Base-by-base conservation (phyloP, 106 monocot species). In the Chionographis japonica region DNA sequence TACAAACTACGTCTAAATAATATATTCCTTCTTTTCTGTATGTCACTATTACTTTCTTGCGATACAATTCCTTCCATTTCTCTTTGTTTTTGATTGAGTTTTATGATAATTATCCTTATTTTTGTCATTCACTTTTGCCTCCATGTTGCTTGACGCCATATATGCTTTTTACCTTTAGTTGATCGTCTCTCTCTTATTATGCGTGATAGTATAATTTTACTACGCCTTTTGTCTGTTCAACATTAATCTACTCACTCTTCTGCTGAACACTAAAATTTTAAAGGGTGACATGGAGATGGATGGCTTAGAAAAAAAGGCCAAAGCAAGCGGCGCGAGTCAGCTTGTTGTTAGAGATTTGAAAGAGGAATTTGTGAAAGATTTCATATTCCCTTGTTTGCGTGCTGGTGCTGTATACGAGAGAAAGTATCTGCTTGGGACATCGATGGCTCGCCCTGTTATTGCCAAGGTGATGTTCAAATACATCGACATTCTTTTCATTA, bases 371-470 rank as follows among this genome's bases (percentile, higher is more conserved):
- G 97, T 98, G 14, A 83, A 58, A 65, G 89, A 98, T 69, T 98
- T 69, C 61, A 87, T 98, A 63, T 98, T 71, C 46, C 97, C 97
- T 35, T 92, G 97, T 73, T 68, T 98, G 68, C 82, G 89, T 58
- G 92, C 97, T 68, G 97, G 97, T 74, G 92, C 92, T 19, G 61
- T 92, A 37, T 98, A 98, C 76, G 97, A 98, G 70, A 82, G 97
- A 56, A 98, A 98, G 66, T 92, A 98, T 63, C 65, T 98, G 50
- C 89, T 98, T 68, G 92, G 97, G 11, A 98, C 97, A 46, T 98
- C 97, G 50, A 98, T 98, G 97, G 97, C 97, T 66, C 89, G 97
- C 17, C 97, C 97, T 72, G 83, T 89, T 75, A 98, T 98, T 76
- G 97, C 97, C 2, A 97, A 97, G 95, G 95, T 91, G 39, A 62